Percentiles rank a stretch among this genome's conserved stretches.
These are phyloP conservation scores for Aspergillus vadensis DNA, from an alignment of 2,329 filamentous ascomycete genomes.

Conservation along the genomic window DNA sequence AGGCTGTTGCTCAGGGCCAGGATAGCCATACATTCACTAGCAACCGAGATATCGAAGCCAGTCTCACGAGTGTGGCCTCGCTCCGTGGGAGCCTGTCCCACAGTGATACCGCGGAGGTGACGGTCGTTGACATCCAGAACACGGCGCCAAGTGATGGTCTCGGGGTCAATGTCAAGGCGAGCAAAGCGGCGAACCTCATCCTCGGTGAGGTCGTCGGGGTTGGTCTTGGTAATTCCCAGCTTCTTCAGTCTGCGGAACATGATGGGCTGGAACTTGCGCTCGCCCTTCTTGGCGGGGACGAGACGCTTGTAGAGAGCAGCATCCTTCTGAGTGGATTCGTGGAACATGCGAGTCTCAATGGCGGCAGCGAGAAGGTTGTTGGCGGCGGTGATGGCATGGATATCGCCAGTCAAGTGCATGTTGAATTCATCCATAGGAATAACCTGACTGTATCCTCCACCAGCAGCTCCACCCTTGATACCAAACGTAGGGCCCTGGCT, in stretches of 20 bases:
- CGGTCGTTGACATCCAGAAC: conserved; percentile 97
- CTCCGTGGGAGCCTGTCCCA: conserved; percentile 86
- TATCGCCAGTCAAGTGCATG: conserved; percentile 94
- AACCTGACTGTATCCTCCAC: conserved; percentile 97
- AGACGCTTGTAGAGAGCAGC: conserved; percentile 82
- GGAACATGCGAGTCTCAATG: conserved; percentile 97
- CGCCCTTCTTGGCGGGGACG: conserved; percentile 86
- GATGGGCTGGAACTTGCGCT: conserved; percentile 80
- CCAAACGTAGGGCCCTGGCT: conserved; percentile 97
- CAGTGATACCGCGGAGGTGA: conserved; percentile 83
- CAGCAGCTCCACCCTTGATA: conserved; percentile 97
- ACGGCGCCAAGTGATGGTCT: conserved; percentile 95
- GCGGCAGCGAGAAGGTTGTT: conserved; percentile 97
- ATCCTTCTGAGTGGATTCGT: conserved; percentile 94
- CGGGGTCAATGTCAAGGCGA: conserved; percentile 92
- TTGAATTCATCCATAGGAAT: conserved; percentile 99
- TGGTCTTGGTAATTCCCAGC: conserved; percentile 91
- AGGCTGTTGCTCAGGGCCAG: conserved; percentile 88
- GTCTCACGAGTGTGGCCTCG: conserved; percentile 86
- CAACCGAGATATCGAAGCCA: conserved; percentile 96
- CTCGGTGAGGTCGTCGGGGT: conserved; percentile 84
- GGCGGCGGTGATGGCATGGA: conserved; percentile 93
- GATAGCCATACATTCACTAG: conserved; percentile 97
- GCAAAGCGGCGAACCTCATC: conserved; percentile 88
- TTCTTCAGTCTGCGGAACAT: conserved; percentile 95